A percentile compares a stretch with the other conserved stretches of the same genome.
phyloP scores from a whole-genome alignment of 371 early-diverging fungal genomes.

The Caulochytrium protostelioides region DNA sequence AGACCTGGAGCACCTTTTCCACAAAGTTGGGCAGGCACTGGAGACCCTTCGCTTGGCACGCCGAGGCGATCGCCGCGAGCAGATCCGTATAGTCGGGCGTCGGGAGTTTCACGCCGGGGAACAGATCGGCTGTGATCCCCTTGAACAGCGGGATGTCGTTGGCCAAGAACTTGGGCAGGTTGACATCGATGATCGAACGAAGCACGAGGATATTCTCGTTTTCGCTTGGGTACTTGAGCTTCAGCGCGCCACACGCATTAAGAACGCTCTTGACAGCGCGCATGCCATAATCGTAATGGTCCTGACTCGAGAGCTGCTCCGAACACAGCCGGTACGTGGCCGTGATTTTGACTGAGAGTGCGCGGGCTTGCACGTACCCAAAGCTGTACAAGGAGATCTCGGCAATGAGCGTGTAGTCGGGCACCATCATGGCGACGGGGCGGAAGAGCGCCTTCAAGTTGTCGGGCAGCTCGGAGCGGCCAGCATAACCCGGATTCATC shows the following conservation, averaged over 20 bases:
- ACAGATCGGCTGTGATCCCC: conserved; percentile 30
- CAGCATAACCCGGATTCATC: conserved; percentile 40
- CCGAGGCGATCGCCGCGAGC: conserved; percentile 13
- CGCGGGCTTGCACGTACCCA: conserved; percentile 24
- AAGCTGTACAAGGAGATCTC: conserved; percentile 30
- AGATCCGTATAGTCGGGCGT: conserved; percentile 23
- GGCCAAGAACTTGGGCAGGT: conserved; percentile 26
- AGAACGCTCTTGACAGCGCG: conserved; percentile 33
- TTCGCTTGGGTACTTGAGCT: conserved; percentile 22
- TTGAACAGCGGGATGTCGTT: conserved; percentile 31
- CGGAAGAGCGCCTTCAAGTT: conserved; percentile 30
- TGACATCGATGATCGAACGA: conserved; percentile 26
- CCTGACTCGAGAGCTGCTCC: conserved; percentile 27
- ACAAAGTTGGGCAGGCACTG: conserved; percentile 22
- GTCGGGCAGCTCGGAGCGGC: conserved; percentile 30
- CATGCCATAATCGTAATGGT: conserved; percentile 35
- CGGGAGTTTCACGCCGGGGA: conserved; percentile 26
- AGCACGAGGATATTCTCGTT: conserved; percentile 24
- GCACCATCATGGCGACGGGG: conserved; percentile 36
- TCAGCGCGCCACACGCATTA: conserved; percentile 22
- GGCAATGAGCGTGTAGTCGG: conserved; percentile 31
- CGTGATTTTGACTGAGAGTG: conserved; percentile 22
- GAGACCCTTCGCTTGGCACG: conserved; percentile 17
- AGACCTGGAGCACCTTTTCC: conserved; percentile 29
- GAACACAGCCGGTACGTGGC: conserved; percentile 28